Percentiles rank a stretch among this genome's conserved stretches.
Evolutionary conservation across 768 basidiomycete species (phyloP).

Genomic region (Podaxis mareebaensis): DNA sequence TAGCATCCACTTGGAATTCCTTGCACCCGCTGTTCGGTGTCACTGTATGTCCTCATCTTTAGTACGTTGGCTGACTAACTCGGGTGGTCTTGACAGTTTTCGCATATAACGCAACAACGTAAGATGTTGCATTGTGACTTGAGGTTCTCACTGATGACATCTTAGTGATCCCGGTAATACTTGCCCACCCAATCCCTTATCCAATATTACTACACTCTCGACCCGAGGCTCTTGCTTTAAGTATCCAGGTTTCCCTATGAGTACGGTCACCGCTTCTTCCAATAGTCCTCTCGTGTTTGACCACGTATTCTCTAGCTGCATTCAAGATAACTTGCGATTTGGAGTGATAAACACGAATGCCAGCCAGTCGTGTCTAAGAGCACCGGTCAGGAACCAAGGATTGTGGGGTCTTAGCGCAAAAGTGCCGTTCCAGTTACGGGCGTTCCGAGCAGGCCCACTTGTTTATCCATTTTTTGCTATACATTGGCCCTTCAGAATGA

Average conservation of each 20-base stretch:
- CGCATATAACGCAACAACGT: slow-evolving; percentile 7
- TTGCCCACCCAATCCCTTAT: background rate
- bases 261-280: background rate
- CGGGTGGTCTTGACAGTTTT: background rate
- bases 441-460: no score
- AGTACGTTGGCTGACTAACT: no score
- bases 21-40: background rate
- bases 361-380: background rate
- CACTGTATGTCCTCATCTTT: background rate
- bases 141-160: background rate
- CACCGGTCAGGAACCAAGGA: no score
- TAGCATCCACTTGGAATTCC: slow-evolving; percentile 6
- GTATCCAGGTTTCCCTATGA: slow-evolving; percentile 8
- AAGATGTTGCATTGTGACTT: background rate
- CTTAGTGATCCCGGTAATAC: background rate
- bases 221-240: slow-evolving; percentile 1
- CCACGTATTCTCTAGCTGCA: background rate
- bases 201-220: background rate
- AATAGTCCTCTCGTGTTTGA: background rate
- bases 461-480: no score
- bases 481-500: no score
- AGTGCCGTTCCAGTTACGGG: background rate
- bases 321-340: slow-evolving; percentile 1
- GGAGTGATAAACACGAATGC: background rate
- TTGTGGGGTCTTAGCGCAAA: background rate